Evolutionary conservation across 805 yeast species (phyloP), one percentile per base, ranked within the genome.

Genomic region (Ogataea saltuana): DNA sequence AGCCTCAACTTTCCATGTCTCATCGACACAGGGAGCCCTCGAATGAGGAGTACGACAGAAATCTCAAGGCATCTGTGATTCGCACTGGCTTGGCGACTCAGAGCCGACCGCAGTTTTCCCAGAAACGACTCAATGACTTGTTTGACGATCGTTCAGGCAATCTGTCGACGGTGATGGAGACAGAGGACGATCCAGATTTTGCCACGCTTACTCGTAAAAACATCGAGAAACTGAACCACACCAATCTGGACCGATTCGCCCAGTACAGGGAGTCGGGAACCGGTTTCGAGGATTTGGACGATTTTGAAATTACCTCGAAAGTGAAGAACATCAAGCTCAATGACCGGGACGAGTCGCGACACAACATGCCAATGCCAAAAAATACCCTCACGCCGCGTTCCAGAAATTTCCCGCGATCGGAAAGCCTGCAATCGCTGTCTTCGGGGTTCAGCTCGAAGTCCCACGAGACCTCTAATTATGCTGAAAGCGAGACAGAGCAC

Each of bases 401-500:
- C 22, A 25, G 42, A 19, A 12, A 41, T 1, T 23, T 43, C 6
- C 18, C 45, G 12, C 37, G 54, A 25, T 51, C 56, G 13, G 63
- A 52, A 17, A 59, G 65, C 17, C 26, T 43, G 10, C 54, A 46
- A 13, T 56, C 60, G 3, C 21, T 54, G 7, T 59, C 65, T 4
- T 59, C 66, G 0, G 46, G 45, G 8, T 59, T 64, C 4, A 37
- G 52, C 19, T 47, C 48, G 20, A 46, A 49, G 13, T 48, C 56
- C 2, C 35, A 38, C 18, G 46, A 47, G 2, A 31, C 48, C 18
- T 51, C 59, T 1, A 48, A 49, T 13, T 53, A 44, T 28, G 42
- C 58, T 20, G 65, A 61, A 35, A 56, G 58, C 28, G 65, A 59
- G n/a, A 54, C 64, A 0, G 66, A 61, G 19, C 58, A 61, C 36